Conservation (phyloP, 805 yeast genomes). For the Candida jianshihensis region DNA sequence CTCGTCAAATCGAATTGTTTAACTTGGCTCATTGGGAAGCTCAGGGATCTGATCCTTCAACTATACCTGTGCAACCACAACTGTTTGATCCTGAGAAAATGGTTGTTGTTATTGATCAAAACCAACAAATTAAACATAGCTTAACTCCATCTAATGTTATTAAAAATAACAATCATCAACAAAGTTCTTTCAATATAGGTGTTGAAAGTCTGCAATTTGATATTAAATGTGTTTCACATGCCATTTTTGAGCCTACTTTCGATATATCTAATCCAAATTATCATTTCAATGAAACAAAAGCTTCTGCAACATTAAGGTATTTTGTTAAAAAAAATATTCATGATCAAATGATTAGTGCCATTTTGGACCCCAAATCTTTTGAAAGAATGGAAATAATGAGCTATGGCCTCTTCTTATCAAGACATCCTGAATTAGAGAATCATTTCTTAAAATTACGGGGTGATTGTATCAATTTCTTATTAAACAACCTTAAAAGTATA, state of each 20-base stretch:
- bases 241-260: neutral
- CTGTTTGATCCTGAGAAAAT: neutral
- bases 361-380: neutral
- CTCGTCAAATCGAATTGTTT: constrained; percentile 8
- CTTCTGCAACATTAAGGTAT: neutral
- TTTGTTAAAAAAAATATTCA: neutral
- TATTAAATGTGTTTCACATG: neutral
- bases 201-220: neutral
- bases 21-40: constrained; percentile 8
- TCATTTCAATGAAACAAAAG: neutral
- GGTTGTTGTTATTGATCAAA: neutral
- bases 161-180: no score
- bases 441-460: neutral
- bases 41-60: constrained; percentile 1
- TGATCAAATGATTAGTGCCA: neutral
- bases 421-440: neutral
- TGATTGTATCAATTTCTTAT: neutral
- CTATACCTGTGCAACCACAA: constrained; percentile 2
- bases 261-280: neutral
- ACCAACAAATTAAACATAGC: no score
- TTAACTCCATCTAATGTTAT: no score
- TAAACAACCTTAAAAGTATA: constrained; percentile 4
- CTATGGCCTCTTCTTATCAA: neutral
- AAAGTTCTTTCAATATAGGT: neutral
- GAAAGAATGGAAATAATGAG: neutral